These are phyloP conservation scores for Aureobasidium sp. DNA, from an alignment of 2,329 filamentous ascomycete genomes.

Conservation along the genomic window DNA sequence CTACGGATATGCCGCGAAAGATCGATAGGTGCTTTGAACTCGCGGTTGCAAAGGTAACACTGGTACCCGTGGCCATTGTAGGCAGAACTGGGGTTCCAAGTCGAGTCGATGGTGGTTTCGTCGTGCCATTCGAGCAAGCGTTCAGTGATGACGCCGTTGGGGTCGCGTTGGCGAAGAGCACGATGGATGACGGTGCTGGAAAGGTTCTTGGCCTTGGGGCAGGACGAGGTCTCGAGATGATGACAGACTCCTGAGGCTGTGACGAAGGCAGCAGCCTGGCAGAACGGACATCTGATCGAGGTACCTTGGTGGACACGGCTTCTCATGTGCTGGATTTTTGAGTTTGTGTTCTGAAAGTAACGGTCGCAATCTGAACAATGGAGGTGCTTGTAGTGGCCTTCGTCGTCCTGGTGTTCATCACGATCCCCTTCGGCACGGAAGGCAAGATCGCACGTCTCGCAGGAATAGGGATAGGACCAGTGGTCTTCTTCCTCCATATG, in stretches of 20 bases:
- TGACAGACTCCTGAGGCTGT: neutral
- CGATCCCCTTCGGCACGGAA: neutral
- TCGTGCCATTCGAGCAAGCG: constrained; percentile 44
- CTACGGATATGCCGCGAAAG: neutral
- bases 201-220: constrained; percentile 23
- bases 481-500: constrained; percentile 24
- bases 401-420: neutral
- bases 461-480: neutral
- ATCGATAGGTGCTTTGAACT: constrained; percentile 30
- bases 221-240: neutral
- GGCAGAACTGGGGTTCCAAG: constrained; percentile 33
- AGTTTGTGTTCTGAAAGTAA: constrained; percentile 28
- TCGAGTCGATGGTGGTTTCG: constrained; percentile 23
- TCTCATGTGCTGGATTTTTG: constrained; percentile 54
- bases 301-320: constrained; percentile 44
- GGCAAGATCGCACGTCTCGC: constrained; percentile 16
- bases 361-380: constrained; percentile 29
- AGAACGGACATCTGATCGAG: constrained; percentile 50
- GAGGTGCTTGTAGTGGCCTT: constrained; percentile 21
- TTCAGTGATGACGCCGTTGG: constrained; percentile 44
- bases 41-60: constrained; percentile 49
- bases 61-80: constrained; percentile 44
- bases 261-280: constrained; percentile 37
- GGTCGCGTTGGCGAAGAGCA: constrained; percentile 42
- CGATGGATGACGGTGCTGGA: constrained; percentile 45